Evolutionary conservation across 2,329 filamentous ascomycete species (phyloP).

Genomic region (Aschersonia sp.): DNA sequence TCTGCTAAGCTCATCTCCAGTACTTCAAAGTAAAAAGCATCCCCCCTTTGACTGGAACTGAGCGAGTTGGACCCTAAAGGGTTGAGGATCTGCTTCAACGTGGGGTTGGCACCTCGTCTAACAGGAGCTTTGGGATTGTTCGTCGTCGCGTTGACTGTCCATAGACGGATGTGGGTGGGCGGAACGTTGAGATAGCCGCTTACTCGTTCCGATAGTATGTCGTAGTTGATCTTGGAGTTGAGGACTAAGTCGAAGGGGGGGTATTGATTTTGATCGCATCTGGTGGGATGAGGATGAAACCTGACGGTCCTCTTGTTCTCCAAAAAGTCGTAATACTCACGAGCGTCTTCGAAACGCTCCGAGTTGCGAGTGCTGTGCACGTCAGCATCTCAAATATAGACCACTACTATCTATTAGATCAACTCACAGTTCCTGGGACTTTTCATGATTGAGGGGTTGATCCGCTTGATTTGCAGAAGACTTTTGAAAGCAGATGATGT

Average conservation of each 20-base stretch:
- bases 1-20: slow-evolving; percentile 90
- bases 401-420: too few species aligned
- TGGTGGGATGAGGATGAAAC: slow-evolving; percentile 54
- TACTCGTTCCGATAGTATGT: slow-evolving; percentile 71
- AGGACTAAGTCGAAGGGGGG: slow-evolving; percentile 62
- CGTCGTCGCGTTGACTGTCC: slow-evolving; percentile 63
- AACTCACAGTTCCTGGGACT: slow-evolving; percentile 18
- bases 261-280: slow-evolving; percentile 41
- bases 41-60: slow-evolving; percentile 53
- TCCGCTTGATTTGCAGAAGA: slow-evolving; percentile 33
- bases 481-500: slow-evolving; percentile 89
- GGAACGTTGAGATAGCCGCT: slow-evolving; percentile 63
- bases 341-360: slow-evolving; percentile 54
- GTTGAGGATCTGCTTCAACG: slow-evolving; percentile 64
- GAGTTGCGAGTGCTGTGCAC: slow-evolving; percentile 11
- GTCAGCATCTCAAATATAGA: neutral
- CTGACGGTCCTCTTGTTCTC: slow-evolving; percentile 67
- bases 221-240: slow-evolving; percentile 81
- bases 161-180: slow-evolving; percentile 80
- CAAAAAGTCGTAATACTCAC: slow-evolving; percentile 86
- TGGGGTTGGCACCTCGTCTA: slow-evolving; percentile 56
- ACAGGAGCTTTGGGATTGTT: slow-evolving; percentile 67
- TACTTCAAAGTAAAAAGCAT: slow-evolving; percentile 82
- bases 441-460: slow-evolving; percentile 12
- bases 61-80: slow-evolving; percentile 54